These are phyloP conservation scores for Monosporozyma solicola DNA, from an alignment of 805 yeast genomes.

Conservation along the genomic window DNA sequence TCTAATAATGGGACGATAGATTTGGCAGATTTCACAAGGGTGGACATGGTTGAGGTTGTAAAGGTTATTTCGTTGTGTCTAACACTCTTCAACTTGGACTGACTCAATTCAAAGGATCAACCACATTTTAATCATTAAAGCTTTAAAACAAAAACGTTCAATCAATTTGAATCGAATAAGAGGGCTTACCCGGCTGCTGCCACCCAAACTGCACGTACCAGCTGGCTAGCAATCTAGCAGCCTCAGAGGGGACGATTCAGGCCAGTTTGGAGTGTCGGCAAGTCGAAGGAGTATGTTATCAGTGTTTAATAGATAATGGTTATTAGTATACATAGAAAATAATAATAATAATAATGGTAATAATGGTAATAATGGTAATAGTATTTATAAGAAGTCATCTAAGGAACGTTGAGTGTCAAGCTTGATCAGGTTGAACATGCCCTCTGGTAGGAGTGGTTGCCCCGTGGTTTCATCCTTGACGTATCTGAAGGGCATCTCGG, in stretches of 20 bases:
- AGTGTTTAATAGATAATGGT: no score
- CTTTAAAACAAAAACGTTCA: background rate
- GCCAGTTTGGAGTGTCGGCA: no score
- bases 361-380: background rate
- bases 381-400: constrained; percentile 44
- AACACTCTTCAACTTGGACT: background rate
- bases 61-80: no score
- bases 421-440: constrained; percentile 81
- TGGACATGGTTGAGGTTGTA: constrained; percentile 29
- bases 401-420: constrained; percentile 77
- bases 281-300: background rate
- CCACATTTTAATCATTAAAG: background rate
- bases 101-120: background rate
- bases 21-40: constrained; percentile 72
- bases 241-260: no score
- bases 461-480: constrained; percentile 47
- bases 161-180: background rate
- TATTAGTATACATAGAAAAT: no score
- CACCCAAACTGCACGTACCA: background rate
- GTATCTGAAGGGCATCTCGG: constrained; percentile 97
- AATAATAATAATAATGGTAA: no score
- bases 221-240: no score
- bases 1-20: constrained; percentile 87
- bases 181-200: background rate
- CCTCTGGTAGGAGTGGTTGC: constrained; percentile 80